Evolutionary conservation across 495 filamentous ascomycete genomes (phyloP).

Genomic region (Aspergillus wentii): DNA sequence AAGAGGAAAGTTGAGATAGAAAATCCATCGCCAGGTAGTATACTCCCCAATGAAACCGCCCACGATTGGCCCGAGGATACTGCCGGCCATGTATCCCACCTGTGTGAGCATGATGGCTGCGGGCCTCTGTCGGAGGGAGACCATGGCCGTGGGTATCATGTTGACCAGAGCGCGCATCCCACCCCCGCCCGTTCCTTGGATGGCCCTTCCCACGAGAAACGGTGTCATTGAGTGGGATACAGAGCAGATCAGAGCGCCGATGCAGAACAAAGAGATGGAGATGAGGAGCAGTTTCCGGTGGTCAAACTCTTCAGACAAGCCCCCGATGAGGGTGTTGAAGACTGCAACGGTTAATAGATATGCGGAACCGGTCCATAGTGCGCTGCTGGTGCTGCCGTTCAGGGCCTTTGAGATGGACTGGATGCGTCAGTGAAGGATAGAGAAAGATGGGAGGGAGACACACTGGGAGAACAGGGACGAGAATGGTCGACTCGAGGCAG

Average conservation of each 20-base stretch:
- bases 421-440: neutral
- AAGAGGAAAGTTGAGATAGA: constrained; percentile 41
- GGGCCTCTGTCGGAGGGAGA: constrained; percentile 25
- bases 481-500: constrained; percentile 51
- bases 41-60: constrained; percentile 50
- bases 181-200: constrained; percentile 28
- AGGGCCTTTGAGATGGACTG: constrained; percentile 38
- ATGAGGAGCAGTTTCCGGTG: constrained; percentile 31
- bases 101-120: constrained; percentile 18
- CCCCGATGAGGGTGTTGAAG: constrained; percentile 42
- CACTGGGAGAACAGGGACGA: constrained; percentile 38
- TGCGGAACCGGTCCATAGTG: constrained; percentile 52
- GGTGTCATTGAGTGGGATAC: constrained; percentile 5
- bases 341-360: constrained; percentile 46
- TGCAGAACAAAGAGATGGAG: constrained; percentile 21
- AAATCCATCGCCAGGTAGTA: constrained; percentile 54
- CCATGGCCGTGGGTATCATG: constrained; percentile 25
- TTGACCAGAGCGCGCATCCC: constrained; percentile 17
- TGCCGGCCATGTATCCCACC: constrained; percentile 23
- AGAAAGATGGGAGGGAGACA: neutral
- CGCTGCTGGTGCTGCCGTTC: constrained; percentile 37
- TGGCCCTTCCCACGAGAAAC: constrained; percentile 17
- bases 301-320: constrained; percentile 45
- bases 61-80: constrained; percentile 42
- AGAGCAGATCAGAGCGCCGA: constrained; percentile 11